phyloP scores from a whole-genome alignment of 306 rosid species.

The Trichosanthes truncata region DNA sequence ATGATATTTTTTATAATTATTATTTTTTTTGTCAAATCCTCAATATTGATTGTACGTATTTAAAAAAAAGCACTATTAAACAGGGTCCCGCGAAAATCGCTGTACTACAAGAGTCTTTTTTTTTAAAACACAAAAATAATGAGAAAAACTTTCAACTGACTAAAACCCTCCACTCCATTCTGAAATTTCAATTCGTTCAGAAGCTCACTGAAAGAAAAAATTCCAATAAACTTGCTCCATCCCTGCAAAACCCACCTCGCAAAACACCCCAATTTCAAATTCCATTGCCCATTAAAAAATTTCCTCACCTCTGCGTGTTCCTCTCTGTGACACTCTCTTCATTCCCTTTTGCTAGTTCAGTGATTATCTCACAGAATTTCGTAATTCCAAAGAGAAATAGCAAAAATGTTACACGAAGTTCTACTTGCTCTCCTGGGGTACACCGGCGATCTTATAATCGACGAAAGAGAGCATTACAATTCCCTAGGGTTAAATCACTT shows the following conservation, averaged over 20 bases:
- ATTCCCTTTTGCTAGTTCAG: background rate
- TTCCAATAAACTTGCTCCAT: background rate
- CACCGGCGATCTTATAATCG: constrained; percentile 94
- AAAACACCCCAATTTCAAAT: background rate
- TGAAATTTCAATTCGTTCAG: background rate
- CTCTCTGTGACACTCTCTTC: background rate
- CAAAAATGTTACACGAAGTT: constrained; percentile 78
- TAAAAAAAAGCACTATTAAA: too few species aligned
- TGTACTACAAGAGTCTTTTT: too few species aligned
- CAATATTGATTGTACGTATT: too few species aligned
- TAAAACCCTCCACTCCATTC: background rate
- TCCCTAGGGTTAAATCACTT: constrained; percentile 24
- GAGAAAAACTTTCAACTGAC: background rate
- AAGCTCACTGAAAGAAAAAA: background rate
- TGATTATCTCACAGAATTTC: background rate
- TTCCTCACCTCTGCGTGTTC: background rate
- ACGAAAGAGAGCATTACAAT: constrained; percentile 41
- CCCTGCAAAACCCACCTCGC: background rate
- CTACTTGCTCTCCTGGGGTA: constrained; percentile 73
- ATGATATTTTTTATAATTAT: too few species aligned
- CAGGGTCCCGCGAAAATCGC: too few species aligned
- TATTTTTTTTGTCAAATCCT: too few species aligned
- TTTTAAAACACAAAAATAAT: too few species aligned
- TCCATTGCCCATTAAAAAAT: background rate
- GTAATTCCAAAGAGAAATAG: constrained; percentile 12